Evolutionary conservation across 2,329 filamentous ascomycete species (phyloP).

Genomic region (Aspergillus nomiae): DNA sequence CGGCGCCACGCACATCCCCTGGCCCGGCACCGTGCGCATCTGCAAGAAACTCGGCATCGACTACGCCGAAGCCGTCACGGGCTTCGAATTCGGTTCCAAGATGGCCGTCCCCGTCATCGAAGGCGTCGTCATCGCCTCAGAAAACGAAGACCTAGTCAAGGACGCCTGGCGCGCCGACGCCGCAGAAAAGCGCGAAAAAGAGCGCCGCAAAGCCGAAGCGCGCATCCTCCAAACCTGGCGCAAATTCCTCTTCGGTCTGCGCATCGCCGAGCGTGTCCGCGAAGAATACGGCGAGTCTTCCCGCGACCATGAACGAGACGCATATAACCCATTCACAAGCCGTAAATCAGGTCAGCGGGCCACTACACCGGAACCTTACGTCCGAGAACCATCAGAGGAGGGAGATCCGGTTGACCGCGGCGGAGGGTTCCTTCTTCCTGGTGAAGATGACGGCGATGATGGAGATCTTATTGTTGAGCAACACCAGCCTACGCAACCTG

Average conservation of each 20-base stretch:
- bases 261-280: conserved; percentile 75
- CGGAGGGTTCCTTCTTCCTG: conserved; percentile 35
- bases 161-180: conserved; percentile 79
- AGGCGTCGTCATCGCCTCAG: conserved; percentile 83
- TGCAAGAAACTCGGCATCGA: conserved; percentile 85
- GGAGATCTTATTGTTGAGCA: conserved; percentile 34
- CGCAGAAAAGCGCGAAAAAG: conserved; percentile 72
- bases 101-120: conserved; percentile 91
- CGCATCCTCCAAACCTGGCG: conserved; percentile 76
- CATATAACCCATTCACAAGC: conserved; percentile 40
- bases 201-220: conserved; percentile 80
- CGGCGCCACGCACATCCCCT: conserved; percentile 82
- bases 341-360: not conserved
- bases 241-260: conserved; percentile 81
- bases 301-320: conserved; percentile 31
- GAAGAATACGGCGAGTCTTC: conserved; percentile 67
- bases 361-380: not conserved
- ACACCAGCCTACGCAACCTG: conserved; percentile 13
- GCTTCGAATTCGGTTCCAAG: conserved; percentile 93
- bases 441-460: conserved; percentile 31
- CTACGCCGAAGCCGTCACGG: conserved; percentile 90
- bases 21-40: conserved; percentile 73
- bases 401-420: conserved; percentile 28
- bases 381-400: conserved; percentile 16
- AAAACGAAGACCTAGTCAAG: conserved; percentile 72